phyloP scores from a whole-genome alignment of 306 rosid genomes.

The Abrus precatorius region DNA sequence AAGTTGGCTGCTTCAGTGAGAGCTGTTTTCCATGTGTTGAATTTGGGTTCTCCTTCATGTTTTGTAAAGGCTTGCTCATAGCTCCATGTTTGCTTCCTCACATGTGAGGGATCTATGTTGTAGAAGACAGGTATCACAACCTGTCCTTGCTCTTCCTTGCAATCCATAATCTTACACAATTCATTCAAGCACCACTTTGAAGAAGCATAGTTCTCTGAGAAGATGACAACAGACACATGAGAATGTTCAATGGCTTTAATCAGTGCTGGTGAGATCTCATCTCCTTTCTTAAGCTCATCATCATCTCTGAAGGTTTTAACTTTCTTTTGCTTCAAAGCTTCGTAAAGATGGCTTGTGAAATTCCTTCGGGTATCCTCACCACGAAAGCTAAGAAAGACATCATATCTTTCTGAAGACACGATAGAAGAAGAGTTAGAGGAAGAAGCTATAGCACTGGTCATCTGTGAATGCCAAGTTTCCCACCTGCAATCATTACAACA shows the following conservation, averaged over 20 bases:
- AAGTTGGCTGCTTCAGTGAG: not conserved
- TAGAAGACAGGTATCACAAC: not conserved
- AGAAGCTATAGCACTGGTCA: not conserved
- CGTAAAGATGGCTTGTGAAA: not conserved
- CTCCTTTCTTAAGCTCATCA: not conserved
- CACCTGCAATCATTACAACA: not conserved
- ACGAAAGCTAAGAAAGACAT: not conserved
- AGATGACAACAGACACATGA: not conserved
- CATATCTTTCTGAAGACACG: not conserved
- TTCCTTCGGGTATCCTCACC: not conserved
- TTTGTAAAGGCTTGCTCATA: not conserved
- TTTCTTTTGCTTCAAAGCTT: not conserved
- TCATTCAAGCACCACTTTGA: not conserved
- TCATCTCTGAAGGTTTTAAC: not conserved
- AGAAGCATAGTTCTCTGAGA: conserved; percentile 2
- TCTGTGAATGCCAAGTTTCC: not conserved
- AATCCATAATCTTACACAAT: not conserved
- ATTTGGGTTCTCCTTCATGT: not conserved
- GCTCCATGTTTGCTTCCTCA: not conserved
- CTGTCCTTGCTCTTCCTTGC: not conserved
- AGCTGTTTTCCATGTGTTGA: not conserved
- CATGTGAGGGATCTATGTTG: not conserved
- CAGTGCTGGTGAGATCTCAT: not conserved
- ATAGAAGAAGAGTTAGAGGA: not conserved
- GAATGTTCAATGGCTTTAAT: not conserved